Evolutionary conservation across 2,329 filamentous ascomycete species (phyloP).

Genomic region (Ceratocystis albifundus): DNA sequence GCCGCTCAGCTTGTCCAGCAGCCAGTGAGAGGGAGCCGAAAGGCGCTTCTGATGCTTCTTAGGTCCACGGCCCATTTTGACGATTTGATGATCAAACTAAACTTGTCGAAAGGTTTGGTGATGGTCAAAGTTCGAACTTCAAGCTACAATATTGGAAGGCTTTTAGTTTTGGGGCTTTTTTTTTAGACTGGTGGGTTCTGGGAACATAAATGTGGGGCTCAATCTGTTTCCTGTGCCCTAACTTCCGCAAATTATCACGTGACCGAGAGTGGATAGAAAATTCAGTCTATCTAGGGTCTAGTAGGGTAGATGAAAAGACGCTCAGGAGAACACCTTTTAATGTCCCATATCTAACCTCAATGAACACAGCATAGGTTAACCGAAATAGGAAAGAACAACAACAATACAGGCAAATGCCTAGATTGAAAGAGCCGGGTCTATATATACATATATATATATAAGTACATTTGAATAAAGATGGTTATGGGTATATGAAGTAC

Average conservation of each 20-base stretch:
- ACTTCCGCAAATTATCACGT: neutral
- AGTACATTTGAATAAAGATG: too few relatives aligned
- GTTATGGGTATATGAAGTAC: too few relatives aligned
- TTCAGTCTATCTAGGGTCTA: too few relatives aligned
- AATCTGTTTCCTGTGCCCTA: conserved; percentile 12
- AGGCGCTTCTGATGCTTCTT: conserved; percentile 99
- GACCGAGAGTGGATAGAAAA: neutral
- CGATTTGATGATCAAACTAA: conserved; percentile 28
- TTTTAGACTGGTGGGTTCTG: neutral
- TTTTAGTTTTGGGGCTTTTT: neutral
- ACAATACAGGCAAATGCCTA: neutral
- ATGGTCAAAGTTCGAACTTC: neutral
- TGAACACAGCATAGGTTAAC: neutral
- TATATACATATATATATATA: conserved; percentile 2
- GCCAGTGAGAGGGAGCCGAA: conserved; percentile 98
- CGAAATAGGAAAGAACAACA: neutral
- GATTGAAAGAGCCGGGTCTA: neutral
- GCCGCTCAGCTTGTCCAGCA: conserved; percentile 98
- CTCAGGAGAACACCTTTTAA: too few relatives aligned
- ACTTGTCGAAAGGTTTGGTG: conserved; percentile 23
- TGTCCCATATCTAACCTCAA: neutral
- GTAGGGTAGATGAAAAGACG: too few relatives aligned
- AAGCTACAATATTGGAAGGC: neutral
- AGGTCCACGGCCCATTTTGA: conserved; percentile 56
- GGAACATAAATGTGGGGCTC: conserved; percentile 9